These are phyloP conservation scores for Citrus medica DNA, from an alignment of 345 rosid genomes.

Conservation along the genomic window DNA sequence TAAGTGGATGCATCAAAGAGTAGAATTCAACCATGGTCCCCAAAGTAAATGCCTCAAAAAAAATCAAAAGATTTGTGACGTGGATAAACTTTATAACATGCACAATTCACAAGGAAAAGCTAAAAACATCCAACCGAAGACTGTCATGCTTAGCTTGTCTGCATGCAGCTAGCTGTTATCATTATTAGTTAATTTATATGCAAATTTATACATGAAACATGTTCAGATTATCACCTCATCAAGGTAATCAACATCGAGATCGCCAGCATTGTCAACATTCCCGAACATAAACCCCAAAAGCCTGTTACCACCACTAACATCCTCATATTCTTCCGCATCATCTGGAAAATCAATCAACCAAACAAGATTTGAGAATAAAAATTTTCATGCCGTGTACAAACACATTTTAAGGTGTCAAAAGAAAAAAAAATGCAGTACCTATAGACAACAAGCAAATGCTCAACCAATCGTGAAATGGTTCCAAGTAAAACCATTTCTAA, in stretches of 20 bases:
- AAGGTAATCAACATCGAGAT: constrained; percentile 95
- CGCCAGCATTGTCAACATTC: constrained; percentile 92
- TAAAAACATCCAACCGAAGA: not conserved
- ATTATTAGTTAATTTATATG: not conserved
- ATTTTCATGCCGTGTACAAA: not conserved
- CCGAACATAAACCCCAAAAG: constrained; percentile 95
- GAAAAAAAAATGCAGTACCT: not conserved
- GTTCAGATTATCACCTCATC: constrained; percentile 60
- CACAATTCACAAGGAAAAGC: not conserved
- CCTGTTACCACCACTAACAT: constrained; percentile 58
- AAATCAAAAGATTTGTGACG: not conserved
- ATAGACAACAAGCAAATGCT: not conserved
- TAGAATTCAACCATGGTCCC: not conserved
- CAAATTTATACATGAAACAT: not conserved
- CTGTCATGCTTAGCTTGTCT: not conserved
- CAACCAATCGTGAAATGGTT: not conserved
- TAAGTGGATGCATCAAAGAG: not conserved
- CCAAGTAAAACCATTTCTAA: not conserved
- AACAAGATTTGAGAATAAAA: not conserved
- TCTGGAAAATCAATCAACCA: constrained; percentile 30
- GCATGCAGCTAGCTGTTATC: not conserved
- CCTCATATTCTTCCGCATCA: constrained; percentile 85
- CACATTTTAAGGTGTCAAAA: not conserved
- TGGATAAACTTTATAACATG: not conserved
- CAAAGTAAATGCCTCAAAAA: not conserved